A percentile compares a stretch with the other conserved stretches of the same genome.
These are phyloP conservation scores for Calonectria pseudoreteaudii DNA, from an alignment of 2,329 filamentous ascomycete genomes.

Conservation along the genomic window DNA sequence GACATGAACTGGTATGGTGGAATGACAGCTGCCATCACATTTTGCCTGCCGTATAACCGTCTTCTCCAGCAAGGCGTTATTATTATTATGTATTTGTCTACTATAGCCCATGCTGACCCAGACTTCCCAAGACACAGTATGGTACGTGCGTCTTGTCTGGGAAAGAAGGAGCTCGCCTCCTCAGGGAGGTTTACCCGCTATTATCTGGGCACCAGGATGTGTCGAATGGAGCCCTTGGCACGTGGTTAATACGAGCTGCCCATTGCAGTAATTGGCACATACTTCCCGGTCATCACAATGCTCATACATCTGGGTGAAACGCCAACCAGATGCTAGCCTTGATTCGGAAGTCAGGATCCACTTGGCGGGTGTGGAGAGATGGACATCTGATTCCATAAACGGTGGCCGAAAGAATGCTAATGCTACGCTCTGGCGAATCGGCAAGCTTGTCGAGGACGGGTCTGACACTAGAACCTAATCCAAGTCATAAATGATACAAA, in stretches of 20 bases:
- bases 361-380: neutral
- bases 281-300: neutral
- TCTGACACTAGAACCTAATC: neutral
- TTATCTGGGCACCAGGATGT: neutral
- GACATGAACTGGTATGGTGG: neutral
- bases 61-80: neutral
- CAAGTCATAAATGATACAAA: neutral
- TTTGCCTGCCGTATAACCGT: neutral
- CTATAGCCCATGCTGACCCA: neutral
- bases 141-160: neutral
- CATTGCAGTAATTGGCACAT: neutral
- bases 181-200: neutral
- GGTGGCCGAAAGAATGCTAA: neutral
- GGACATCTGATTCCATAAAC: neutral
- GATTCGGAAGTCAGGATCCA: neutral
- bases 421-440: neutral
- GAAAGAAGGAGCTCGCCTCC: neutral
- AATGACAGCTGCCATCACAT: neutral
- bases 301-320: neutral
- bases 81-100: neutral
- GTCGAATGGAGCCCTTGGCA: neutral
- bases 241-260: slow-evolving; percentile 1
- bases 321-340: neutral
- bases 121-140: neutral
- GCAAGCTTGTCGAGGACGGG: neutral